These are phyloP conservation scores for Geotrichum klebahnii DNA, from an alignment of 1,139 yeast species.

Conservation along the genomic window DNA sequence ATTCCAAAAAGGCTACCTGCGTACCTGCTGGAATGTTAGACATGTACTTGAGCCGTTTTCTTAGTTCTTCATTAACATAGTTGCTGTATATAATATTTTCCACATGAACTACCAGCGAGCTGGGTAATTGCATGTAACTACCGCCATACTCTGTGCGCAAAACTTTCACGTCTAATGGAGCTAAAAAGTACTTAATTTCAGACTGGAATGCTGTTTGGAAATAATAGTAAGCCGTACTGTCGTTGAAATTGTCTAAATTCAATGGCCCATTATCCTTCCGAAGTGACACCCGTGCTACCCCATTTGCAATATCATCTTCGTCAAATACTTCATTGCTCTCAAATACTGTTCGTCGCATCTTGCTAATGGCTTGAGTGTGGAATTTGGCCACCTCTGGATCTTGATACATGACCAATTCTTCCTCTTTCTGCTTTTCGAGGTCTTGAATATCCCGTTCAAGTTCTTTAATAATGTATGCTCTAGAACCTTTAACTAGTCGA, in stretches of 20 bases:
- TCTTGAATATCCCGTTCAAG: conserved; percentile 54
- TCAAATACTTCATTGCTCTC: conserved; percentile 9
- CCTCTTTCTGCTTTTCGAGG: conserved; percentile 36
- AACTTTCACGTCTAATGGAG: conserved; percentile 75
- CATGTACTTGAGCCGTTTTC: conserved; percentile 66
- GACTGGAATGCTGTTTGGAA: conserved; percentile 75
- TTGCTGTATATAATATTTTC: conserved; percentile 68
- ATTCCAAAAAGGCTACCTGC: conserved; percentile 75
- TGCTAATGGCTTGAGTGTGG: conserved; percentile 13
- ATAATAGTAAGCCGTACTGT: conserved; percentile 49
- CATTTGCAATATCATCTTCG: conserved; percentile 2
- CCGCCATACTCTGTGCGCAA: conserved; percentile 59
- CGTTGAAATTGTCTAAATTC: conserved; percentile 28
- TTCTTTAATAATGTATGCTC: conserved; percentile 50
- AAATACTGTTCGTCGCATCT: background rate
- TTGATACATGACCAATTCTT: conserved; percentile 16
- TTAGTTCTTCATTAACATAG: conserved; percentile 50
- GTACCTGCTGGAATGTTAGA: conserved; percentile 83
- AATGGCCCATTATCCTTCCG: background rate
- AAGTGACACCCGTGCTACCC: background rate
- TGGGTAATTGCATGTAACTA: conserved; percentile 60
- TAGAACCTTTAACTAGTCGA: conserved; percentile 63
- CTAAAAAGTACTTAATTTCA: conserved; percentile 59
- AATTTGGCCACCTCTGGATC: conserved; percentile 11
- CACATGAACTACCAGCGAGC: conserved; percentile 55